Evolutionary conservation across 2,329 filamentous ascomycete species (phyloP).

Genomic region (Beauveria pseudobassiana): DNA sequence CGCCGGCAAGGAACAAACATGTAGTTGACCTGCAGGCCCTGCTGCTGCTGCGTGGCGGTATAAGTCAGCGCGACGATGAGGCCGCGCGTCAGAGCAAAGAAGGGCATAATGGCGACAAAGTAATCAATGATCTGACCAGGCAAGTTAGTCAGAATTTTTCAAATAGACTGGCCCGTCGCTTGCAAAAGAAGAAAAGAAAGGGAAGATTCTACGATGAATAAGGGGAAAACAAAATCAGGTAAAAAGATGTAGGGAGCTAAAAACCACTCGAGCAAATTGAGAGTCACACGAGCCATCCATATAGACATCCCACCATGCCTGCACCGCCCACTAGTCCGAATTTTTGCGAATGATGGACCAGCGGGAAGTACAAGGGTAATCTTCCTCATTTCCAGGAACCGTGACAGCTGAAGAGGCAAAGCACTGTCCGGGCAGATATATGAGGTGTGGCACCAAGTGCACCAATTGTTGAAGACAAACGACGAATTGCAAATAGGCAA

Average conservation of each 20-base stretch:
- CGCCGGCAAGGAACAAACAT: slow-evolving; percentile 77
- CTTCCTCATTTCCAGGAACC: slow-evolving; percentile 82
- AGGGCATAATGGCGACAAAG: slow-evolving; percentile 22
- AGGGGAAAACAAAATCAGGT: slow-evolving; percentile 3
- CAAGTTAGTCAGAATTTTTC: slow-evolving; percentile 10
- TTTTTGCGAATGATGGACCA: slow-evolving; percentile 64
- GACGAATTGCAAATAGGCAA: slow-evolving; percentile 1
- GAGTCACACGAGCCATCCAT: slow-evolving; percentile 60
- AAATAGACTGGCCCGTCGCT: neutral
- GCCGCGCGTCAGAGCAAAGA: slow-evolving; percentile 47
- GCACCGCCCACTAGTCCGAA: slow-evolving; percentile 55
- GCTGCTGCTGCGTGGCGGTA: slow-evolving; percentile 79
- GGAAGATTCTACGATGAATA: slow-evolving; percentile 12
- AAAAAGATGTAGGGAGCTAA: slow-evolving; percentile 52
- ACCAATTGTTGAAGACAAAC: slow-evolving; percentile 9
- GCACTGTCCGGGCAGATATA: slow-evolving; percentile 75
- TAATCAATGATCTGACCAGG: slow-evolving; percentile 22
- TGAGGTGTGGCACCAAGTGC: slow-evolving; percentile 33
- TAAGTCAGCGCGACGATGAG: slow-evolving; percentile 76
- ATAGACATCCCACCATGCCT: slow-evolving; percentile 69
- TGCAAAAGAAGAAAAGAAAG: neutral
- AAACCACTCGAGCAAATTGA: slow-evolving; percentile 53
- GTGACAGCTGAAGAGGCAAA: slow-evolving; percentile 59
- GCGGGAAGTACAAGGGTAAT: slow-evolving; percentile 59
- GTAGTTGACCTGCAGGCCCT: slow-evolving; percentile 66